phyloP scores from a whole-genome alignment of 257 asterid species.

The Solanum habrochaites region DNA sequence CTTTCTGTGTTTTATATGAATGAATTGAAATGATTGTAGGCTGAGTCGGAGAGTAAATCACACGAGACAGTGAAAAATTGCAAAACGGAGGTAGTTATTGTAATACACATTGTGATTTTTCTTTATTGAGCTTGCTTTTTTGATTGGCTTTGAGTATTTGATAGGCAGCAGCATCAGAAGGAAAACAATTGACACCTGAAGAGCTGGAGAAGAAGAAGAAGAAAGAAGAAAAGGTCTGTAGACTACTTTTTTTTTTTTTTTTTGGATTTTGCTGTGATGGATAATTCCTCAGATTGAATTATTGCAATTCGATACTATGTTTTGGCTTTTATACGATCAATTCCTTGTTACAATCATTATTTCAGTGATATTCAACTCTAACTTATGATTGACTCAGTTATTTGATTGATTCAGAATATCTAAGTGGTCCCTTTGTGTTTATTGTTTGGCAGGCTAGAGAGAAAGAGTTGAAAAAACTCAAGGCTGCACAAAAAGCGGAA shows the following conservation, averaged over 20 bases:
- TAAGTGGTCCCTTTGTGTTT: not conserved
- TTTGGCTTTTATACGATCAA: not conserved
- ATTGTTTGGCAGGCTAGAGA: slow-evolving; percentile 52
- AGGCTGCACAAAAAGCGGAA: slow-evolving; percentile 84
- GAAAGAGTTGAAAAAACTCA: slow-evolving; percentile 74
- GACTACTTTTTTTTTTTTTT: not conserved
- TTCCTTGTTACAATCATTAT: not conserved
- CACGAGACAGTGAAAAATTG: not conserved
- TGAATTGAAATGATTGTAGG: not conserved
- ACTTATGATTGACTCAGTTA: not conserved
- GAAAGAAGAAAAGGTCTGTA: slow-evolving; percentile 80
- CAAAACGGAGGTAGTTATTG: not conserved
- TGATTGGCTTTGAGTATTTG: not conserved
- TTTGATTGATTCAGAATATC: not conserved
- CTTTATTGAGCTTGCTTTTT: not conserved
- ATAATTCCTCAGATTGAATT: not conserved
- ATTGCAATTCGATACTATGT: not conserved
- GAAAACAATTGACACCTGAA: slow-evolving; percentile 45
- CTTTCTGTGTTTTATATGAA: not conserved
- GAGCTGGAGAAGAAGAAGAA: slow-evolving; percentile 84
- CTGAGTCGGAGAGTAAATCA: not conserved
- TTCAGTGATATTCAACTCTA: not conserved
- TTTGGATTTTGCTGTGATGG: not conserved
- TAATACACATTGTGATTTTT: not conserved
- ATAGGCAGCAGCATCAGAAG: slow-evolving; percentile 22